Evolutionary conservation across 305 asterid genomes (phyloP), one percentile per base, ranked within the genome.

Genomic region (Fraxinus sp.): DNA sequence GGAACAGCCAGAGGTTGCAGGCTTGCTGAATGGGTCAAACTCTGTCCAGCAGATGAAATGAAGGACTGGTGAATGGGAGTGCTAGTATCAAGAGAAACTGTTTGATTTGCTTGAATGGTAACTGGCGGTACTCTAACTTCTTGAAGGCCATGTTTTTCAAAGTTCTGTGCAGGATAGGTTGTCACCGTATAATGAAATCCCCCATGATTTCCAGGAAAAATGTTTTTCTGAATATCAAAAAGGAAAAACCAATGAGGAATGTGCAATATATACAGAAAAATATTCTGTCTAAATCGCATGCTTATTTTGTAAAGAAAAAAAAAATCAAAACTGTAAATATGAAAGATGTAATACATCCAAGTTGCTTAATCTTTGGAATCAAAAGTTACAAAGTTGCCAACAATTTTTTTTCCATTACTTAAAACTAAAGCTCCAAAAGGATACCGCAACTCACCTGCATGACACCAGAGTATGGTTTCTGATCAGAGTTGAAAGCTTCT

Each of bases 141-240:
- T 66, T 66, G 88, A 49, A 86, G 8, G 14, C 88, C 28, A 26
- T 76, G 80, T 18, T 86, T 41, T 16, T 83, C 90, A 74, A 44
- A 86, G 72, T 90, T 92, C 78, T 80, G 86, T 35, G 86, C 35
- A 55, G 93, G 86, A 76, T 84, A 88, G 77, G 85, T 84, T 64
- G 93, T 72, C 83, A 85, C 75, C 5, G 84, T 80, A 68, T 91
- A 90, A 5, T 66, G 74, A 5, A 83, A 71, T 57, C 89, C 94
- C 36, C 90, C 92, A 83, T 89, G 95, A 81, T 83, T 91, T 80
- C 88, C 94, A 80, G 83, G 84, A 83, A 64, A 81, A 81, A 77
- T 74, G 81, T 83, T 90, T 84, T 90, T 92, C 98, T 94, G 91
- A 80, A 86, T 14, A 87, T 36, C 72, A 68, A 78, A 80, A 68